These are phyloP conservation scores for Hypoxylon rickii DNA, from an alignment of 495 filamentous ascomycete species.

Conservation along the genomic window DNA sequence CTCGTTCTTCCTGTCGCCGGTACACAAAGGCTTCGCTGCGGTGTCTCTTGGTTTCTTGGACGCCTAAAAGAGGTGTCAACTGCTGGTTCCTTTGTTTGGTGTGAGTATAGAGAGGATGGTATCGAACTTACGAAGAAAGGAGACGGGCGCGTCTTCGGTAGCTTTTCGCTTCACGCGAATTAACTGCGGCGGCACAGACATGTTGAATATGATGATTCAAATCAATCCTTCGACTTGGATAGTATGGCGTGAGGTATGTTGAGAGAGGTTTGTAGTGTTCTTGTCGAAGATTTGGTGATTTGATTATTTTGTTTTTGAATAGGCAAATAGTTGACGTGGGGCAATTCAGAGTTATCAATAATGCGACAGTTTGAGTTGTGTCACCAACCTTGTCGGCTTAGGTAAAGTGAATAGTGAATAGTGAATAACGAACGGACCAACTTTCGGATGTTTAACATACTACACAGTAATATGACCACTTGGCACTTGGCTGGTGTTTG, in stretches of 20 bases:
- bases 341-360: background rate
- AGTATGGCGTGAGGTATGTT: background rate
- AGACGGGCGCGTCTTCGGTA: constrained; percentile 54
- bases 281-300: background rate
- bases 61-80: constrained; percentile 23
- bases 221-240: too few species aligned
- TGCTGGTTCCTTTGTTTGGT: constrained; percentile 23
- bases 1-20: constrained; percentile 40
- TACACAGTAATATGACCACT: too few species aligned
- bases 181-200: constrained; percentile 56
- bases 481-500: too few species aligned
- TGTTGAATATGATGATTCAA: constrained; percentile 19
- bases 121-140: constrained; percentile 53
- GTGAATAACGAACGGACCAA: background rate
- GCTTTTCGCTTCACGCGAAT: constrained; percentile 62
- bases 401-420: background rate
- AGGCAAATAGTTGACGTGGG: background rate
- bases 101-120: constrained; percentile 17
- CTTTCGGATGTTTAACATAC: too few species aligned
- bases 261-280: background rate
- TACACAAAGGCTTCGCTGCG: constrained; percentile 50
- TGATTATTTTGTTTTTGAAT: background rate
- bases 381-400: constrained; percentile 2
- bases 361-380: background rate
- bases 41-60: constrained; percentile 48